Evolutionary conservation across 1,284 basidiomycete species (phyloP), one percentile per base, ranked within the genome.

Genomic region (Apiotrichum porosum): DNA sequence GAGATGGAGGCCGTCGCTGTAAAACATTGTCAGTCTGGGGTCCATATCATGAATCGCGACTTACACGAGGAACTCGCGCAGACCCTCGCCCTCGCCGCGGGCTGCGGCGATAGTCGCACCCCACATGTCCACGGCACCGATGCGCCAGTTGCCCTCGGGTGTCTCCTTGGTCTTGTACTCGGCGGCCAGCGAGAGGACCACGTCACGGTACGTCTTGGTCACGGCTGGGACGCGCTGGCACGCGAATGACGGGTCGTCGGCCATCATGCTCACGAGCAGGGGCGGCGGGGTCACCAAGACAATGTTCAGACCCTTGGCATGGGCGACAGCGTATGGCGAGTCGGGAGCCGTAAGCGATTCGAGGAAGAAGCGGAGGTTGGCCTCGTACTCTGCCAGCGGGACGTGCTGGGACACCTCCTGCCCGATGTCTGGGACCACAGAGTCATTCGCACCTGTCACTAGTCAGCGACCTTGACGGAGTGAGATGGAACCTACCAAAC

Each of bases 201-300:
- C 84, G 40, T 83, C 77, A 9, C 83, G 84, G 65, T 88, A 91
- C 44, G 61, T 60, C 53, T 71, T 77, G 6, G 86, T 86, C 21
- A 37, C 73, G 21, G 80, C 81, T 1, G 30, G 32, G 21, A 75
- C 59, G 9, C 85, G 79, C 65, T 82, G 81, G 14, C 30, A 18
- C 6, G 46, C 21, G 13, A 37, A 44, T 12, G 6, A 6, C 13
- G 46, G 44, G 5, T 9, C 12, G 19, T 18, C 36, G 18, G 37
- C 50, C 42, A 52, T 50, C 42, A 81, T 79, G 51, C 76, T 57
- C 3, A 81, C 80, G 62, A 83, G 83, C 42, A 89, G 76, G 2
- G 89, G 88, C 3, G 90, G 88, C 14, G 90, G 86, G 5, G 87
- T 87, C 48, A 93, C 80, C 51, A 94, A 76, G 42, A 93, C 73